Percentiles rank a stretch among this genome's conserved stretches.
Evolutionary conservation across 2,329 filamentous ascomycete genomes (phyloP).

Genomic region (Xylaria sp.): DNA sequence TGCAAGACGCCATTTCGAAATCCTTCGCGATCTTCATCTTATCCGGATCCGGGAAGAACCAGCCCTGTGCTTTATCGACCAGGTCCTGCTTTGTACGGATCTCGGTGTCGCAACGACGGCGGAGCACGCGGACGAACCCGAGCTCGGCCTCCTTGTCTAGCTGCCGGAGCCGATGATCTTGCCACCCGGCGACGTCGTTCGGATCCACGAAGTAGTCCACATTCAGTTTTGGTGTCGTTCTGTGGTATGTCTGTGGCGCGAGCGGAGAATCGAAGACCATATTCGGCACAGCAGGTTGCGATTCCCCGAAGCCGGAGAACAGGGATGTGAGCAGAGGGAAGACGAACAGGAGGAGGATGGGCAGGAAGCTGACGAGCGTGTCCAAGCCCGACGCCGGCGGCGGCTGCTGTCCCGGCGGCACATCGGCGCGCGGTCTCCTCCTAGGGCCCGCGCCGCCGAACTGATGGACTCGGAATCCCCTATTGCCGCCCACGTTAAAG

Average conservation of each 20-base stretch:
- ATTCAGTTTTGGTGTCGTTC: conserved; percentile 71
- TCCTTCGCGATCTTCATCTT: conserved; percentile 74
- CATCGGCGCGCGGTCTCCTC: conserved; percentile 70
- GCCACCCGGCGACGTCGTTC: conserved; percentile 73
- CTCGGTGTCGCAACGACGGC: conserved; percentile 77
- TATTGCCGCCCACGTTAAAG: conserved; percentile 91
- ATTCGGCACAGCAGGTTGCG: conserved; percentile 63
- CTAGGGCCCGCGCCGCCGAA: conserved; percentile 84
- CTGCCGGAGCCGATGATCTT: conserved; percentile 69
- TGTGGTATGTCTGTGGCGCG: conserved; percentile 75
- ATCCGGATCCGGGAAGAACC: conserved; percentile 81
- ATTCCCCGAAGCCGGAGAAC: conserved; percentile 63
- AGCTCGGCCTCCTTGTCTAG: conserved; percentile 81
- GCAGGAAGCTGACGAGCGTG: conserved; percentile 77
- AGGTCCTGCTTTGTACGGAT: conserved; percentile 67
- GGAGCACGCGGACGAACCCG: conserved; percentile 70
- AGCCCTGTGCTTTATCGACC: conserved; percentile 80
- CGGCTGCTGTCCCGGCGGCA: conserved; percentile 58
- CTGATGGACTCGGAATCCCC: conserved; percentile 91
- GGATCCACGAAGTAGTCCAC: conserved; percentile 89
- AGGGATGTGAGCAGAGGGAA: conserved; percentile 82
- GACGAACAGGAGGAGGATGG: conserved; percentile 87
- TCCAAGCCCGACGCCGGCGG: conserved; percentile 59
- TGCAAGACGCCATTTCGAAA: conserved; percentile 59
- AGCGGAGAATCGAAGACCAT: conserved; percentile 77